Evolutionary conservation across 2,329 filamentous ascomycete genomes (phyloP).

Genomic region (Calonectria pteridis): DNA sequence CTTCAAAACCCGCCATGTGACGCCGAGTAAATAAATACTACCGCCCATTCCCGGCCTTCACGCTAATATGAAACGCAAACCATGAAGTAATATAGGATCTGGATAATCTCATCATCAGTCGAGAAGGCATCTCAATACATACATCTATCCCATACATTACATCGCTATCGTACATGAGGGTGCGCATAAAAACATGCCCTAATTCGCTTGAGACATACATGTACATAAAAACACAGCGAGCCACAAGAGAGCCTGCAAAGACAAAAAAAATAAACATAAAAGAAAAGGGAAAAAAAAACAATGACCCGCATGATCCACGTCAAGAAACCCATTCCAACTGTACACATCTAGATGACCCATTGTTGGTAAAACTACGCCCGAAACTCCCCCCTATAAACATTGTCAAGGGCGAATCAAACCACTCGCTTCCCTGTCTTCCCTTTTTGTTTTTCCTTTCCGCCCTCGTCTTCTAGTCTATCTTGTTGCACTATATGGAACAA

Average conservation of each 20-base stretch:
- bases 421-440: not conserved
- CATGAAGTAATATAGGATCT: not conserved
- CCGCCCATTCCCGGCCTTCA: not conserved
- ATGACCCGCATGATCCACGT: not conserved
- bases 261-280: not conserved
- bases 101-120: not conserved
- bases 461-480: not conserved
- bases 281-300: not conserved
- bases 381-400: constrained; percentile 10
- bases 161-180: not conserved
- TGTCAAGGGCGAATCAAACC: not conserved
- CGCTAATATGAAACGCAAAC: not conserved
- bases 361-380: constrained; percentile 13
- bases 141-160: not conserved
- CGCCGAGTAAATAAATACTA: not conserved
- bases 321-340: not conserved
- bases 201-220: not conserved
- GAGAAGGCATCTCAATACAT: not conserved
- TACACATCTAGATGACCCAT: not conserved
- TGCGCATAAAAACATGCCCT: too few species aligned
- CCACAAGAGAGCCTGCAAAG: not conserved
- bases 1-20: not conserved
- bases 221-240: not conserved
- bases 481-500: not conserved
- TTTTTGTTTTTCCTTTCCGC: not conserved